Evolutionary conservation across 306 rosid species (phyloP).

Genomic region (cucumber (Cucumis sativus)): DNA sequence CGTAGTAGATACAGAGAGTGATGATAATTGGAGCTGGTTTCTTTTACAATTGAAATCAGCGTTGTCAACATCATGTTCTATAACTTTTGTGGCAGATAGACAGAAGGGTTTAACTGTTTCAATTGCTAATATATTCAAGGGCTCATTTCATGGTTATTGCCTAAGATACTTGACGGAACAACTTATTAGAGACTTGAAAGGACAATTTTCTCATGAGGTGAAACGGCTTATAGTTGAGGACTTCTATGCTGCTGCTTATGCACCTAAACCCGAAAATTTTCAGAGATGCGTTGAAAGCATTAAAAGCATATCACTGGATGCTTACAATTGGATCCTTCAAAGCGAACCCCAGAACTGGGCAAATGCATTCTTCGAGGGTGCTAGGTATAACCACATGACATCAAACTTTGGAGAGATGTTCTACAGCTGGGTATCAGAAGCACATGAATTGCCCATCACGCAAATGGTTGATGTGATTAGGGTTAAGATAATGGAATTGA

Average conservation of each 20-base stretch:
- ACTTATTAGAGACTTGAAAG: conserved; percentile 79
- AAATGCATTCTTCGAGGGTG: conserved; percentile 73
- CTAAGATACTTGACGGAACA: conserved; percentile 73
- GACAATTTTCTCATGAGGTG: conserved; percentile 90
- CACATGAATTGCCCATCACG: conserved; percentile 82
- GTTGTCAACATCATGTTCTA: conserved; percentile 49
- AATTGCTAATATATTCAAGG: conserved; percentile 52
- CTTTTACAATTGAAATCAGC: conserved; percentile 72
- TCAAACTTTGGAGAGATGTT: conserved; percentile 90
- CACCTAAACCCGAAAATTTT: conserved; percentile 53
- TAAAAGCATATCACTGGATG: conserved; percentile 63
- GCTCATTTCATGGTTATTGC: conserved; percentile 79
- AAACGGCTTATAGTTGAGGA: conserved; percentile 85
- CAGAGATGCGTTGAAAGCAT: conserved; percentile 61
- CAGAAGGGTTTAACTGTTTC: conserved; percentile 72
- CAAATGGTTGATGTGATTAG: conserved; percentile 88
- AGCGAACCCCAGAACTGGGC: conserved; percentile 88
- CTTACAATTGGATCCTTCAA: conserved; percentile 71
- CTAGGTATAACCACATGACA: conserved; percentile 79
- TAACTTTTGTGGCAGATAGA: conserved; percentile 88
- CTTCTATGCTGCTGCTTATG: conserved; percentile 74
- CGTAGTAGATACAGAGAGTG: conserved; percentile 78
- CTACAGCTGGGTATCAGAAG: conserved; percentile 83
- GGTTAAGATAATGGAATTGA: conserved; percentile 72
- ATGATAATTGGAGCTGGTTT: conserved; percentile 93